Base-by-base conservation (phyloP, 495 filamentous ascomycete genomes). In the Aspergillus asperescens region DNA sequence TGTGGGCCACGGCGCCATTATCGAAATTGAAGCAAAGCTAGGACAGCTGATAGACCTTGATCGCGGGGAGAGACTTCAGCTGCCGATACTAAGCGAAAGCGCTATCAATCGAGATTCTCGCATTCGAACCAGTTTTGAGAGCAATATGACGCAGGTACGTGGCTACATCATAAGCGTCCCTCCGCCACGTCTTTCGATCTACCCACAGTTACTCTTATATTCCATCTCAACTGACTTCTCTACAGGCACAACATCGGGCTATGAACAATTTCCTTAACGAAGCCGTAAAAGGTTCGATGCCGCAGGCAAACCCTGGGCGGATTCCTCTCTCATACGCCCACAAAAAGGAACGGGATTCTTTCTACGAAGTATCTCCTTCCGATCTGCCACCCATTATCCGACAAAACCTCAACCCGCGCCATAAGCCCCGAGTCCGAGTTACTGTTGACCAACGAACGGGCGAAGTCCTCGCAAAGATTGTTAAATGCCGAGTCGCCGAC, bases 1-100 rank as follows among this genome's bases (percentile, higher is more conserved):
- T 4, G 56, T 56, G 7, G 77, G 77, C 20, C 80, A 85, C 46
- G 82, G 80, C 4, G 78, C 86, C n/a, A 77, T 89, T 50, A 77
- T 95, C 32, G 91, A 96, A 67, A 86, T 96, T 49, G 91, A 96
- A 69, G 91, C 89, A 7, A 96, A 96, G 65, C 66, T 97, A 15
- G 92, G 92, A 43, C 83, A 79, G 35, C 67, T 96, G 13, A 79
- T 95, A 34, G 83, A 90, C 59, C 82, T 77, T 65, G 77, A 78
- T 52, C 83, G 80, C 1, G 77, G 82, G 44, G 75, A 84, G n/a
- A 78, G 90, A 29, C 68, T 92, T 31, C 64, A 65, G 2, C 62
- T 92, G 16, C 82, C 83, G 6, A 72, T 93, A 8, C 43, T 69
- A 25, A 80, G 84, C 0, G 86, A 92, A 60, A 82, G 77, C 39